Evolutionary conservation across 2,329 filamentous ascomycete genomes (phyloP).

Genomic region (Claviceps sp.): DNA sequence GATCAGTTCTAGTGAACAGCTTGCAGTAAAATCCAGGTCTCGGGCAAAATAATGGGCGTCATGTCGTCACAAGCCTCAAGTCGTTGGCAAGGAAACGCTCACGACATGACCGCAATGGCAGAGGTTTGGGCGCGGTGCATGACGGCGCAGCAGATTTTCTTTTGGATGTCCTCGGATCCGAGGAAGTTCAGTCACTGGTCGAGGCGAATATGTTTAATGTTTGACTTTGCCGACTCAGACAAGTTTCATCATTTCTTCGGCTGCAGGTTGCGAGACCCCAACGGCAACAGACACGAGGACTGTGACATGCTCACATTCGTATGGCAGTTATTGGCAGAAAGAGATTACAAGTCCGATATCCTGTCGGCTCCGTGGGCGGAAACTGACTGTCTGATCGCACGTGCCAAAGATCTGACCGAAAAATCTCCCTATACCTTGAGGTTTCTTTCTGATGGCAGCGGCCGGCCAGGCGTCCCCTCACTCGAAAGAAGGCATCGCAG

Average conservation of each 20-base stretch:
- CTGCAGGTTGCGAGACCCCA: slow-evolving; percentile 9
- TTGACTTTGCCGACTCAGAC: slow-evolving; percentile 15
- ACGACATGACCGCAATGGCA: background rate
- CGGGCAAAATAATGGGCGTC: background rate
- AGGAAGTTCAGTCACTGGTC: slow-evolving; percentile 16
- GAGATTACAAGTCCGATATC: slow-evolving; percentile 1
- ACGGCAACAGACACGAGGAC: slow-evolving; percentile 15
- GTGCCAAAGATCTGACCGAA: slow-evolving; percentile 15
- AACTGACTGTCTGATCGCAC: slow-evolving; percentile 22
- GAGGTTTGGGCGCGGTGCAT: slow-evolving; percentile 6
- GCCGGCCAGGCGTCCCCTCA: background rate
- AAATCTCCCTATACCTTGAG: slow-evolving; percentile 10
- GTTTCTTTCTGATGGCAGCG: slow-evolving; percentile 2
- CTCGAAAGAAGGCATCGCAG: background rate
- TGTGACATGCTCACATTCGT: slow-evolving; percentile 21
- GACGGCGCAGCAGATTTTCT: slow-evolving; percentile 19
- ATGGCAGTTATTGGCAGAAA: slow-evolving; percentile 12
- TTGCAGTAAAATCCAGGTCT: background rate
- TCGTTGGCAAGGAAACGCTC: background rate
- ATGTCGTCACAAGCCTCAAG: background rate
- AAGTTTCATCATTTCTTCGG: slow-evolving; percentile 22
- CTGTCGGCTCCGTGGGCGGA: slow-evolving; percentile 16
- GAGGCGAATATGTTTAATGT: slow-evolving; percentile 17
- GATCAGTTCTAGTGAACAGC: background rate
- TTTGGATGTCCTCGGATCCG: slow-evolving; percentile 16